Base-by-base conservation (phyloP, 2,329 filamentous ascomycete species). In the Ophiostoma ulmi region DNA sequence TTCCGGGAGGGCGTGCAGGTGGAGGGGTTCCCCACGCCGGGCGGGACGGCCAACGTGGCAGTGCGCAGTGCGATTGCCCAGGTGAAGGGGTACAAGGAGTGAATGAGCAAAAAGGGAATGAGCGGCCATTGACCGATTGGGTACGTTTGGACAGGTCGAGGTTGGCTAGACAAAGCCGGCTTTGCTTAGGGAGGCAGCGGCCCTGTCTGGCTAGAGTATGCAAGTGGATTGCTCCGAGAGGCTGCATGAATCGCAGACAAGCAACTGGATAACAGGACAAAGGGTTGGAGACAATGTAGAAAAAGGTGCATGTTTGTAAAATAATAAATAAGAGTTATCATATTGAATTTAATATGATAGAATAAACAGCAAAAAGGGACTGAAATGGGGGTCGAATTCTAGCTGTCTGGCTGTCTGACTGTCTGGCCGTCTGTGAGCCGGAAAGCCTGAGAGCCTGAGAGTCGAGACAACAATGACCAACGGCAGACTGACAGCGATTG, bases 1-100 rank as follows among this genome's bases (percentile, higher is more conserved):
- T 92, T 93, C 79, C 79, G 86, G 36, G 82, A 85, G 73, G 84
- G 81, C 0, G 85, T 89, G 41, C 80, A 82, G 70, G 72, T 87
- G 0, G 77, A 80, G n/a, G 78, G 77, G 1, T 80, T 79, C 41
- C 79, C 79, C 1, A 69, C 77, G 66, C 70, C 77, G 1, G 75
- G 76, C 22, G 74, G 74, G 63, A 70, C 72, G 63, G 73, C 73
- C 52, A 80, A 80, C 70, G 76, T 80, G 55, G 77, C 78, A 22
- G 77, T 80, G 13, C 74, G 78, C 52, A 75, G 76, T 35, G 68
- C 75, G 22, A 44, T 80, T 48, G 78, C 78, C 11, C 72, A 73
- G 67, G 78, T 79, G 44, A 63, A 3, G 35, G 63, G 65, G 14
- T 69, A 35, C 52, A 48, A 68, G 68, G 20, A 63, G 31, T 55